Conservation (phyloP, 2,329 filamentous ascomycete genomes). For the Hypoxylon sp. region DNA sequence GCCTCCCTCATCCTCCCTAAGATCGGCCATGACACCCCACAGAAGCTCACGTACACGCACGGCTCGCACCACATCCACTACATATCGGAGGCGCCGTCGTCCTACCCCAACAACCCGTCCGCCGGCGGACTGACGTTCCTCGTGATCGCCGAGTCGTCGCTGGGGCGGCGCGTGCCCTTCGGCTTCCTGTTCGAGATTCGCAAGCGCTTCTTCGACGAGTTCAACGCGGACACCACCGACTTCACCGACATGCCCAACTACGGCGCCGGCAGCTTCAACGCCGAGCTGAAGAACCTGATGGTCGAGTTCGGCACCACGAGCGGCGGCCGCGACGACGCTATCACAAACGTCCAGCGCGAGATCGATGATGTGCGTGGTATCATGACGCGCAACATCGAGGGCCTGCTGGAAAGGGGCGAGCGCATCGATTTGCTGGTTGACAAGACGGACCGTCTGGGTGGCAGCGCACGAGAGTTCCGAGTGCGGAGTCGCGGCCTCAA, state of each 20-base stretch:
- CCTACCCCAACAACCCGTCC: slow-evolving; percentile 70
- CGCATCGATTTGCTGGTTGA: slow-evolving; percentile 94
- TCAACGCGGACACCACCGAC: slow-evolving; percentile 76
- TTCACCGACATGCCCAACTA: slow-evolving; percentile 88
- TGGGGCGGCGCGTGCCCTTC: slow-evolving; percentile 91
- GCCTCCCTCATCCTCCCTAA: slow-evolving; percentile 96
- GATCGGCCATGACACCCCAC: slow-evolving; percentile 82
- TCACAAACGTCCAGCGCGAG: slow-evolving; percentile 86
- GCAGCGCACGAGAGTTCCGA: slow-evolving; percentile 90
- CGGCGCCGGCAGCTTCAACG: slow-evolving; percentile 90
- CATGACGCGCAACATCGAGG: slow-evolving; percentile 96
- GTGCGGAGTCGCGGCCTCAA: slow-evolving; percentile 88
- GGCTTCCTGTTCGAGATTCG: slow-evolving; percentile 93
- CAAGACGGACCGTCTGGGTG: slow-evolving; percentile 93
- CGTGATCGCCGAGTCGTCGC: slow-evolving; percentile 84
- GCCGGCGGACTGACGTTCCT: slow-evolving; percentile 92
- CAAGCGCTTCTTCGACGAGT: slow-evolving; percentile 84
- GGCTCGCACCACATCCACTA: slow-evolving; percentile 95
- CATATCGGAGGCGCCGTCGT: slow-evolving; percentile 85
- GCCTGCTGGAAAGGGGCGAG: slow-evolving; percentile 89
- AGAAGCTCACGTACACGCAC: slow-evolving; percentile 96
- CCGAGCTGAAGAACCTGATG: slow-evolving; percentile 81
- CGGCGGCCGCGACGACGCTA: slow-evolving; percentile 82
- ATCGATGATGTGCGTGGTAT: slow-evolving; percentile 94
- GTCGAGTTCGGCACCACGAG: slow-evolving; percentile 86